phyloP scores from a whole-genome alignment of 192 early-diverging fungal genomes.

The Irineochytrium annulatum region DNA sequence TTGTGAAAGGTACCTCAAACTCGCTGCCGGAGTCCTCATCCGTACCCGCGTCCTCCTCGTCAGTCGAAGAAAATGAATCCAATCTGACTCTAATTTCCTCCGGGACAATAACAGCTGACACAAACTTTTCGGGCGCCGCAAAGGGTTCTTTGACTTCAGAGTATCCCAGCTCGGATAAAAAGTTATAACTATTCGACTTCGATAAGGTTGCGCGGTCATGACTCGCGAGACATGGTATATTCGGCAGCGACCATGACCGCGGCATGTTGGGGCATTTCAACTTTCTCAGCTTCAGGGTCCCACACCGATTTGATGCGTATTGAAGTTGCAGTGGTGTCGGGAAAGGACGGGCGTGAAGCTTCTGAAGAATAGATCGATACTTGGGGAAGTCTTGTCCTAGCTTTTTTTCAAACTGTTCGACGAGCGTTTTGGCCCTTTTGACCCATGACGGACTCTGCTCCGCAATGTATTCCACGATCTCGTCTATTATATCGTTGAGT shows the following conservation, averaged over 20 bases:
- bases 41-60: constrained; percentile 14
- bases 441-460: constrained; percentile 32
- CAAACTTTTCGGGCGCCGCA: constrained; percentile 1
- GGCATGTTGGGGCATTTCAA: constrained; percentile 15
- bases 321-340: neutral
- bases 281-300: constrained; percentile 12
- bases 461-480: constrained; percentile 30
- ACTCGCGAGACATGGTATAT: constrained; percentile 12
- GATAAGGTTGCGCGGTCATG: neutral
- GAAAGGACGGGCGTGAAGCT: constrained; percentile 25
- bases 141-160: neutral
- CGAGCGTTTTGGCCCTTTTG: constrained; percentile 18
- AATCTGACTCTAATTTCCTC: neutral
- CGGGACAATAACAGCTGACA: too few species aligned
- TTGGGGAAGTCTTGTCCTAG: constrained; percentile 19
- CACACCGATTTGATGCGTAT: constrained; percentile 17
- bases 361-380: constrained; percentile 11
- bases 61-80: neutral
- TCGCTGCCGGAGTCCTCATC: constrained; percentile 18
- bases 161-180: constrained; percentile 6
- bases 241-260: constrained; percentile 29
- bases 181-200: constrained; percentile 30
- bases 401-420: constrained; percentile 15
- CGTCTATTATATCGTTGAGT: neutral
- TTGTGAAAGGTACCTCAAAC: neutral